These are phyloP conservation scores for Colletotrichum sp. DNA, from an alignment of 2,329 filamentous ascomycete genomes.

Conservation along the genomic window DNA sequence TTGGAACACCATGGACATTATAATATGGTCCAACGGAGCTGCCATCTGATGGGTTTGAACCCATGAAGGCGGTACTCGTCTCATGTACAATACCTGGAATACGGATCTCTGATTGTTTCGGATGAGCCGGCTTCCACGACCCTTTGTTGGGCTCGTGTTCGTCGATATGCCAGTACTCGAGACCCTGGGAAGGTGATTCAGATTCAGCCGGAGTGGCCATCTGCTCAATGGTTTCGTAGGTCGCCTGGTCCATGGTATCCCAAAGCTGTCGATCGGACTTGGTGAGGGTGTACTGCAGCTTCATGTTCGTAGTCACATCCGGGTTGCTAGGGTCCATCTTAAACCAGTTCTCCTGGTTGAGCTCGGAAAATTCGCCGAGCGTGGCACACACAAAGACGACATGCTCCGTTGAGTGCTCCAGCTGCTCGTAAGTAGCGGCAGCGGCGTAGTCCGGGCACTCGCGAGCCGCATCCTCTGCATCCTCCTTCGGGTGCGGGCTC, in stretches of 20 bases:
- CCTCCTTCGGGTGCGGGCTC: not conserved
- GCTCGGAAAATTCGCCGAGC: not conserved
- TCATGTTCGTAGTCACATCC: not conserved
- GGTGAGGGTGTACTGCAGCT: not conserved
- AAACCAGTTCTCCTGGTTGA: not conserved
- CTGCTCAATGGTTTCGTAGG: not conserved
- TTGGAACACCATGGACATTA: not conserved
- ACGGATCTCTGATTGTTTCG: not conserved
- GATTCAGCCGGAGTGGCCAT: fast-evolving
- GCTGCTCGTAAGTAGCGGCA: not conserved
- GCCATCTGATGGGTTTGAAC: not conserved
- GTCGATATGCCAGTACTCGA: not conserved
- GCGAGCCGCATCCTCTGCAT: not conserved
- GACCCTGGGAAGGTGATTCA: fast-evolving
- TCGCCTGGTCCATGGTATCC: fast-evolving
- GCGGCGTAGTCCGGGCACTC: not conserved
- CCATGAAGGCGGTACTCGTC: not conserved
- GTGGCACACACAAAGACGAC: not conserved
- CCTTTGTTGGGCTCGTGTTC: not conserved
- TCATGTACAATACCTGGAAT: not conserved
- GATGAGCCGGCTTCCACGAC: not conserved
- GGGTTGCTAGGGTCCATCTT: not conserved
- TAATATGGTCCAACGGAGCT: not conserved
- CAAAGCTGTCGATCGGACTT: not conserved
- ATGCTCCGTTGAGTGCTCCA: not conserved